phyloP scores from a whole-genome alignment of 2,329 filamentous ascomycete genomes.

The Venturia nashicola region DNA sequence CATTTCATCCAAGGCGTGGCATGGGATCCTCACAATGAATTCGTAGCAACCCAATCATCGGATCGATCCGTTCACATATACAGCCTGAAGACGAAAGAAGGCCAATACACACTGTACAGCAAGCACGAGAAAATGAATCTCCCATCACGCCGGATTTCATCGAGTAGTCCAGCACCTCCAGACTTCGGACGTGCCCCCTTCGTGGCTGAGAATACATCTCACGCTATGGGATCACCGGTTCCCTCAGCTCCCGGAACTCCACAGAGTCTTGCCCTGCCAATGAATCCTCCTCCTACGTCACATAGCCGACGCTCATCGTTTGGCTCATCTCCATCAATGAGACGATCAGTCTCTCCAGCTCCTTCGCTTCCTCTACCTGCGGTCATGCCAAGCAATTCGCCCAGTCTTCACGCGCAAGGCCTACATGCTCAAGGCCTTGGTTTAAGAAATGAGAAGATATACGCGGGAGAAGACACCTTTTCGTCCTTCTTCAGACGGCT shows the following conservation, averaged over 20 bases:
- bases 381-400: constrained; percentile 64
- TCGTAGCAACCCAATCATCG: constrained; percentile 94
- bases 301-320: constrained; percentile 94
- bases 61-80: constrained; percentile 98
- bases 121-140: constrained; percentile 81
- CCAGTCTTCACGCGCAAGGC: constrained; percentile 47
- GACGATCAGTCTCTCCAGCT: constrained; percentile 83
- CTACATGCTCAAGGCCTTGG: constrained; percentile 24
- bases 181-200: constrained; percentile 61
- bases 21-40: constrained; percentile 97
- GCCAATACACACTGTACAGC: constrained; percentile 74
- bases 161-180: constrained; percentile 81
- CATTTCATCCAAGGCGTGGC: constrained; percentile 98
- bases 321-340: constrained; percentile 59
- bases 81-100: constrained; percentile 89
- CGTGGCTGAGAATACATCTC: constrained; percentile 39
- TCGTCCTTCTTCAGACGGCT: constrained; percentile 93
- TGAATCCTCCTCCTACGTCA: constrained; percentile 90
- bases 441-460: constrained; percentile 76
- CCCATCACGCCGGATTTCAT: constrained; percentile 77
- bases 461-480: constrained; percentile 80
- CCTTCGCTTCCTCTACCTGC: constrained; percentile 89
- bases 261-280: constrained; percentile 75
- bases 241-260: constrained; percentile 91
- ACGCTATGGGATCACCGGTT: constrained; percentile 64